Evolutionary conservation across 2,329 filamentous ascomycete species (phyloP).

Genomic region (Fusarium sp.): DNA sequence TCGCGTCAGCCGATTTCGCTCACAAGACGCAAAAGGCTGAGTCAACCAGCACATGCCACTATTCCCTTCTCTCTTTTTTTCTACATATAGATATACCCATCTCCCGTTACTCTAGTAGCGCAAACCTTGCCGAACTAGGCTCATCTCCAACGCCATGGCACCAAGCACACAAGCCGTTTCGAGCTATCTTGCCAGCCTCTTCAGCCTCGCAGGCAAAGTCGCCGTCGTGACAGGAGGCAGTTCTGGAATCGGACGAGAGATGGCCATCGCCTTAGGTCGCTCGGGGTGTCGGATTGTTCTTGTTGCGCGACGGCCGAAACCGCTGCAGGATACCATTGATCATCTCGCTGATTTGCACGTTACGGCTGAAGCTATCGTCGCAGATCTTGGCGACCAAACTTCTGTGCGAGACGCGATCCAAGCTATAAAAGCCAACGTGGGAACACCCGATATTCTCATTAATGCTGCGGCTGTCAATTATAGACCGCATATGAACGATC

Average conservation of each 20-base stretch:
- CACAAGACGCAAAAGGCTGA: constrained; percentile 20
- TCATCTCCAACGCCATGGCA: constrained; percentile 22
- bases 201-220: constrained; percentile 46
- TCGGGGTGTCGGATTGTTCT: constrained; percentile 48
- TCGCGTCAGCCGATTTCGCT: constrained; percentile 27
- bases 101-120: not conserved
- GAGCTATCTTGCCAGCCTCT: constrained; percentile 46
- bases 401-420: constrained; percentile 32
- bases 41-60: not conserved
- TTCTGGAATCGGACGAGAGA: constrained; percentile 50
- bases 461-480: constrained; percentile 49
- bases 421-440: constrained; percentile 38
- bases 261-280: constrained; percentile 47
- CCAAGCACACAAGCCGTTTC: constrained; percentile 15
- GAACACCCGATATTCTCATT: constrained; percentile 48
- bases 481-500: constrained; percentile 46
- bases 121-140: not conserved
- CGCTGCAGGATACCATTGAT: constrained; percentile 40
- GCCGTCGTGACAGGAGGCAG: constrained; percentile 51
- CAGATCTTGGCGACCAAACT: constrained; percentile 31
- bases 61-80: not conserved
- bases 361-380: constrained; percentile 35
- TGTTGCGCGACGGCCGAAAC: constrained; percentile 45
- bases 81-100: not conserved
- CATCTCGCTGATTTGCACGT: constrained; percentile 43